These are phyloP conservation scores for Garcileccinum viscosum DNA, from an alignment of 1,284 basidiomycete genomes.

Conservation along the genomic window DNA sequence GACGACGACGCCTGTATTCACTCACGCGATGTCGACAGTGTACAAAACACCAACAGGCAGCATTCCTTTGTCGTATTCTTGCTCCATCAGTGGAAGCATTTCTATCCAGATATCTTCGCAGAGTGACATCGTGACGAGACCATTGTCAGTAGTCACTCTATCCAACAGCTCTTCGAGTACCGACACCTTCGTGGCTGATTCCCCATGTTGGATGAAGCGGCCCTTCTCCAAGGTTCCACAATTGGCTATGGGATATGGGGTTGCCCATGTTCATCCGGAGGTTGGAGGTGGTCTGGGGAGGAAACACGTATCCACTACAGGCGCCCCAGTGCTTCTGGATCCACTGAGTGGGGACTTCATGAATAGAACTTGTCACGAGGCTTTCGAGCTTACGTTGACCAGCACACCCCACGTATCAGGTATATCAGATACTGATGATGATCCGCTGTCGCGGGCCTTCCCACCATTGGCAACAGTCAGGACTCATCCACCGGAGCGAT, in stretches of 20 bases:
- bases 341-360: neutral
- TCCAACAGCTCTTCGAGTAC: slow-evolving; percentile 24
- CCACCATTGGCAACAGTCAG: neutral
- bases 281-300: neutral
- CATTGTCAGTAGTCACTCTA: slow-evolving; percentile 13
- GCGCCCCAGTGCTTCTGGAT: neutral
- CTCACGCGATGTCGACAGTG: slow-evolving; percentile 13
- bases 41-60: neutral
- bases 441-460: neutral
- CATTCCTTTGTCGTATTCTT: slow-evolving; percentile 2
- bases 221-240: slow-evolving; percentile 12
- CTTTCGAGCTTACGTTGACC: slow-evolving; percentile 24
- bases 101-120: slow-evolving; percentile 17
- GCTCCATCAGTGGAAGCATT: slow-evolving; percentile 5
- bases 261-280: neutral
- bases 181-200: slow-evolving; percentile 34
- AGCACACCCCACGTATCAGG: slow-evolving; percentile 23
- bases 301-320: neutral
- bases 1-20: neutral
- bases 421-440: neutral
- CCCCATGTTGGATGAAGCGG: slow-evolving; percentile 25
- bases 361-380: neutral
- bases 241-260: slow-evolving; percentile 2
- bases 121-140: slow-evolving; percentile 6
- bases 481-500: neutral